A percentile compares a stretch with the other conserved stretches of the same genome.
Evolutionary conservation across 2,329 filamentous ascomycete genomes (phyloP).

Genomic region (Epicoccum nigrum): DNA sequence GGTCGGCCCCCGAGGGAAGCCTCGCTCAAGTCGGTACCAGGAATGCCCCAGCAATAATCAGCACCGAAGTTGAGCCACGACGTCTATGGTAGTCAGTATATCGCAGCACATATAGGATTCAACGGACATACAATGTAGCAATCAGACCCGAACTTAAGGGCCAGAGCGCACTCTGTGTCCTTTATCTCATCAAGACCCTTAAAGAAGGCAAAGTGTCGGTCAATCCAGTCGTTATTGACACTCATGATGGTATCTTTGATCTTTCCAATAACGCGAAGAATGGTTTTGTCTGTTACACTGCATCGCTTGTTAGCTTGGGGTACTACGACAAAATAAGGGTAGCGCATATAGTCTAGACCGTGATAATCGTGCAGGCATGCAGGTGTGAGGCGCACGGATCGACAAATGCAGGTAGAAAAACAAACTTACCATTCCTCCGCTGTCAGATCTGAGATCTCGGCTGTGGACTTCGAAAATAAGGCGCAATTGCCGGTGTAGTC

Average conservation of each 20-base stretch:
- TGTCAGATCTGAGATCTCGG: constrained; percentile 33
- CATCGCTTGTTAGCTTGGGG: constrained; percentile 18
- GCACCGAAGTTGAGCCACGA: constrained; percentile 46
- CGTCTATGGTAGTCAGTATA: constrained; percentile 20
- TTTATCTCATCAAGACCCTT: constrained; percentile 35
- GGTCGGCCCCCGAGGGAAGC: constrained; percentile 36
- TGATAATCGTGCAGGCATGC: constrained; percentile 14
- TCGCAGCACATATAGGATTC: not conserved
- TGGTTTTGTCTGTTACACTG: constrained; percentile 41
- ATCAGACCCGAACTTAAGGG: constrained; percentile 39
- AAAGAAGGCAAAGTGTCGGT: constrained; percentile 39
- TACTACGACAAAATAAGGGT: constrained; percentile 7
- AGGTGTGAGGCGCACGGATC: constrained; percentile 16
- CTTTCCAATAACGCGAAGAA: constrained; percentile 34
- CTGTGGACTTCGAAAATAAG: constrained; percentile 36
- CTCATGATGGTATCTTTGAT: constrained; percentile 36
- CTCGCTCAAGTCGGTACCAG: constrained; percentile 35
- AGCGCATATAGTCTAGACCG: constrained; percentile 13
- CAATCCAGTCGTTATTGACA: constrained; percentile 42
- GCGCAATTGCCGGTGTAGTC: constrained; percentile 45
- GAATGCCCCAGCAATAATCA: constrained; percentile 42
- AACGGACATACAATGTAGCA: constrained; percentile 33
- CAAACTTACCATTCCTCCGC: constrained; percentile 38
- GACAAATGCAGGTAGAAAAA: constrained; percentile 11
- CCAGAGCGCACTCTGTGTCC: constrained; percentile 39